Conservation (phyloP, 306 rosid species). For the Urtica urens region DNA sequence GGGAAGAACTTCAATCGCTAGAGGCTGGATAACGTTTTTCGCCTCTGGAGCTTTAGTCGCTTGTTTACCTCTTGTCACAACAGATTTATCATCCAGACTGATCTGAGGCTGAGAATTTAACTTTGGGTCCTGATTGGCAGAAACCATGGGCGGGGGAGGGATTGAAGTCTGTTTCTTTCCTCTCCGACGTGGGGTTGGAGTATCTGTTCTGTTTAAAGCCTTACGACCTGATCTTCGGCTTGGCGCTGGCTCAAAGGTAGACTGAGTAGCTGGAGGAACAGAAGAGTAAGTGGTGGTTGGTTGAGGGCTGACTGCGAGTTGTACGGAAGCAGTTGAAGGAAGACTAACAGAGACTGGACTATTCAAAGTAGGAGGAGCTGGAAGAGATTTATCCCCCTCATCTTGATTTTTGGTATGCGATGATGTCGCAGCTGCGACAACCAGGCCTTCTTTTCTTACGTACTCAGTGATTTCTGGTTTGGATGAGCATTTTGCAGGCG, state of each 20-base stretch:
- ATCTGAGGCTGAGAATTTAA: slow-evolving; percentile 31
- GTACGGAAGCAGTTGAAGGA: slow-evolving; percentile 29
- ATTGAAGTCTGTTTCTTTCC: slow-evolving; percentile 50
- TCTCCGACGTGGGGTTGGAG: slow-evolving; percentile 71
- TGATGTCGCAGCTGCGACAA: slow-evolving; percentile 20
- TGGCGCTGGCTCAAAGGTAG: slow-evolving; percentile 36
- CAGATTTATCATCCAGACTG: slow-evolving; percentile 40
- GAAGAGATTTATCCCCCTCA: slow-evolving; percentile 25
- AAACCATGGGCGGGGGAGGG: slow-evolving; percentile 25
- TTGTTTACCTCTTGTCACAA: slow-evolving; percentile 24
- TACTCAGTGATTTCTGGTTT: slow-evolving; percentile 21
- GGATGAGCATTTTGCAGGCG: slow-evolving; percentile 22
- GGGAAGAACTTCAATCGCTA: slow-evolving; percentile 32
- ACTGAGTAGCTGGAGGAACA: slow-evolving; percentile 32
- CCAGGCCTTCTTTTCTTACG: slow-evolving; percentile 20
- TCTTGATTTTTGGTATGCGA: slow-evolving; percentile 22
- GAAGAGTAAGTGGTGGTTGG: slow-evolving; percentile 24
- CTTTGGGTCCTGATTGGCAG: slow-evolving; percentile 41
- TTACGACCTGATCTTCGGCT: slow-evolving; percentile 73
- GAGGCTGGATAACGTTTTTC: slow-evolving; percentile 35
- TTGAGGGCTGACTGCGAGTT: slow-evolving; percentile 31
- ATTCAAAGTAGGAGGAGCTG: slow-evolving; percentile 23
- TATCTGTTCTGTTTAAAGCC: slow-evolving; percentile 53
- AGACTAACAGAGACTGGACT: slow-evolving; percentile 24
- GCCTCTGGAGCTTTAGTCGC: slow-evolving; percentile 34